Percentiles rank a stretch among this genome's conserved stretches.
Evolutionary conservation across 352 stramenopile genomes (phyloP).

Genomic region (Halophytophthora batemanensis): DNA sequence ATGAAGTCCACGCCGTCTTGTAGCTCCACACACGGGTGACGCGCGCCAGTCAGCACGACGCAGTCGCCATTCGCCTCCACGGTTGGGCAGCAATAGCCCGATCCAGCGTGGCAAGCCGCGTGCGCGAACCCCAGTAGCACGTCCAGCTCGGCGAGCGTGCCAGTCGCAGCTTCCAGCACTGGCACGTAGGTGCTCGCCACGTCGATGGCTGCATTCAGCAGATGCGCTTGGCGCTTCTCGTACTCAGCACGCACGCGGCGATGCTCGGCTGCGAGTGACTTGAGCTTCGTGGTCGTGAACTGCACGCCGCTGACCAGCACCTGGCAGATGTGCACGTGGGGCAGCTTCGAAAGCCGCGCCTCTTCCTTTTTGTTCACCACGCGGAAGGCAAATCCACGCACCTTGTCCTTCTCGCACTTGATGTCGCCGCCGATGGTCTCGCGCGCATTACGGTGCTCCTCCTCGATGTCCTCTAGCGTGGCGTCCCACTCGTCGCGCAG

Average conservation of each 20-base stretch:
- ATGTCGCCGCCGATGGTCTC: slow-evolving; percentile 75
- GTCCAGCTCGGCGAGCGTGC: slow-evolving; percentile 91
- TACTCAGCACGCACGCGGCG: slow-evolving; percentile 89
- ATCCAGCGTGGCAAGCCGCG: slow-evolving; percentile 90
- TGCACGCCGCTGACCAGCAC: slow-evolving; percentile 97
- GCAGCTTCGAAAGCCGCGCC: slow-evolving; percentile 85
- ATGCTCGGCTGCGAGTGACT: slow-evolving; percentile 83
- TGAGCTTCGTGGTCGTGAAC: slow-evolving; percentile 94
- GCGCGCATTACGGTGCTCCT: slow-evolving; percentile 60
- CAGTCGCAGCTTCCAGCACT: slow-evolving; percentile 91
- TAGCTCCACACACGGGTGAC: slow-evolving; percentile 98
- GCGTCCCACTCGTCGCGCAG: slow-evolving; percentile 77
- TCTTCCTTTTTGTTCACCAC: slow-evolving; percentile 93
- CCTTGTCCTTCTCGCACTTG: slow-evolving; percentile 92
- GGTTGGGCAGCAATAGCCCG: slow-evolving; percentile 63
- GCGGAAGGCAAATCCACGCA: slow-evolving; percentile 92
- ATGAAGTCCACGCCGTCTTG: slow-evolving; percentile 97
- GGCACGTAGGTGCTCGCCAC: slow-evolving; percentile 95
- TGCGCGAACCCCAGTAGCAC: slow-evolving; percentile 94
- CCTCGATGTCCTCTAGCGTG: slow-evolving; percentile 76
- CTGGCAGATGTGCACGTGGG: slow-evolving; percentile 90
- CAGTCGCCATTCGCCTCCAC: slow-evolving; percentile 56
- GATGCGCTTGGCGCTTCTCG: slow-evolving; percentile 84
- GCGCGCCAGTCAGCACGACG: slow-evolving; percentile 76
- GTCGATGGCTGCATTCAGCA: slow-evolving; percentile 92